Evolutionary conservation across 768 basidiomycete species (phyloP), one percentile per base, ranked within the genome.

Genomic region (Nevesoporus exiguus): DNA sequence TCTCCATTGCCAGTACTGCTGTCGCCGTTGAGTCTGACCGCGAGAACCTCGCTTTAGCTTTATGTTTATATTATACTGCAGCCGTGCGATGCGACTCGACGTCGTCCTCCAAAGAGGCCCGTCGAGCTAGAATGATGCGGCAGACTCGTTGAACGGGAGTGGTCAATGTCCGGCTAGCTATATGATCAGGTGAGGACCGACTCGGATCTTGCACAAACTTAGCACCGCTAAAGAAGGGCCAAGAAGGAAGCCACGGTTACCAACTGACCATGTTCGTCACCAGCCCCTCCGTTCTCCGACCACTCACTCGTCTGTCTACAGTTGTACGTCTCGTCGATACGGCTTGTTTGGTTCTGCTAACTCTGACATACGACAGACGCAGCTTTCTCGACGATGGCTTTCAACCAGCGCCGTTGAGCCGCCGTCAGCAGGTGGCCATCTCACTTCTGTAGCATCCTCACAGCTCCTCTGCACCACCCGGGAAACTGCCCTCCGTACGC

Each of bases 391-490:
- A 57, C 79, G 83, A 55, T 75, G 73, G 68, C 80, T 81, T 64
- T 82, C 85, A 3, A 78, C 83, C 40, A 61, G 7, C 25, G 62
- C 74, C 5, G 72, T 71, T 11, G 82, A 86, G 56, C 80, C 87
- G 19, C 88, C 86, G n/a, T 81, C 88, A 52, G 81, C 91, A n/a
- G 83, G 85, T 29, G 91, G 91, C 15, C 86, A 90, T 69, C 69
- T 86, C 50, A 82, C 86, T 2, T 80, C 82, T n/a, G 75, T 90
- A 46, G 82, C 89, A 7, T 83, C 80, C 7, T 92, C 90, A 0
- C 71, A 80, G 27, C 64, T 88, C 40, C 79, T 93, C 21, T 77
- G 77, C 9, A 75, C 71, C 17, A 87, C 86, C 3, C 81, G 90
- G 44, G 88, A 93, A 45, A 61, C 77, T 19, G 83, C 89, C 2